Evolutionary conservation across 805 yeast species (phyloP).

Genomic region (Yueomyces sinensis): DNA sequence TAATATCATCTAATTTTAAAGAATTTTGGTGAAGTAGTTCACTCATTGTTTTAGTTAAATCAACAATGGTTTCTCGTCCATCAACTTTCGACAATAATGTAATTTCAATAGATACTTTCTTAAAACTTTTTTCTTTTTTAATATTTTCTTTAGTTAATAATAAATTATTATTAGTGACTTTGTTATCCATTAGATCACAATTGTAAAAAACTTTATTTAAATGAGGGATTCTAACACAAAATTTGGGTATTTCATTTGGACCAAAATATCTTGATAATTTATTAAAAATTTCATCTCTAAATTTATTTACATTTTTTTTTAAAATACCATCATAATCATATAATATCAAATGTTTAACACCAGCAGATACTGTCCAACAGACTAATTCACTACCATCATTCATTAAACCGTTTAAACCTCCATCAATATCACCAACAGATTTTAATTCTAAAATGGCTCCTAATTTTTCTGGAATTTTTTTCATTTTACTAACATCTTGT

Average conservation of each 20-base stretch:
- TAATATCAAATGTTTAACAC: constrained; percentile 54
- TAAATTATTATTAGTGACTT: constrained; percentile 5
- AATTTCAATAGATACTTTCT: constrained; percentile 42
- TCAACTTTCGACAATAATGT: constrained; percentile 60
- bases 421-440: constrained; percentile 73
- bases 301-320: constrained; percentile 39
- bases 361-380: constrained; percentile 88
- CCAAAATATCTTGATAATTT: constrained; percentile 67
- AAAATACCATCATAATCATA: constrained; percentile 72
- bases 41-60: constrained; percentile 74
- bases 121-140: neutral
- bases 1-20: constrained; percentile 51
- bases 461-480: constrained; percentile 66
- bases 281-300: constrained; percentile 41
- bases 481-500: constrained; percentile 59
- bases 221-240: constrained; percentile 55
- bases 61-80: constrained; percentile 84
- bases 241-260: constrained; percentile 48
- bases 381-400: constrained; percentile 64
- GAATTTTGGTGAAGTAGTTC: constrained; percentile 53
- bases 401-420: constrained; percentile 73
- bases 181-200: constrained; percentile 23
- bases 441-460: constrained; percentile 65
- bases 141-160: neutral
- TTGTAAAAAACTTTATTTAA: constrained; percentile 33